A percentile compares a stretch with the other conserved stretches of the same genome.
These are phyloP conservation scores for Raddia distichophylla DNA, from an alignment of 176 grass and related monocot species.

Conservation along the genomic window DNA sequence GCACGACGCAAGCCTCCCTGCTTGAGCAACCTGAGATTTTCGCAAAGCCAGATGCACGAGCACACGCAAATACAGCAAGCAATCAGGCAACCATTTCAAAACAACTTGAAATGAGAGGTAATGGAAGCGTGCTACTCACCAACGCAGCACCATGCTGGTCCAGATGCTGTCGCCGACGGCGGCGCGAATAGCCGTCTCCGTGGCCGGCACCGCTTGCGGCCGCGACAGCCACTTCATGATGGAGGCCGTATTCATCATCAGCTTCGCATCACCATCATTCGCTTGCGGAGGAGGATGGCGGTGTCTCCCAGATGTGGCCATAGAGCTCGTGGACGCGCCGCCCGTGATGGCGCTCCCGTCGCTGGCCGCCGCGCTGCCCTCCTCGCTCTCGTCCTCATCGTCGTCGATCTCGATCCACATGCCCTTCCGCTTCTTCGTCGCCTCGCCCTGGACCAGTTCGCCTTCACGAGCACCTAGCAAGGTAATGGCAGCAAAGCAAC, in stretches of 20 bases:
- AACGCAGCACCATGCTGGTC: constrained; percentile 57
- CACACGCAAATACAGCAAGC: neutral
- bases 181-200: constrained; percentile 50
- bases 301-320: constrained; percentile 46
- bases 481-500: too few species aligned
- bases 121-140: constrained; percentile 22
- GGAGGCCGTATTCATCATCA: constrained; percentile 1
- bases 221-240: constrained; percentile 50
- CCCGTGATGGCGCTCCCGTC: constrained; percentile 52
- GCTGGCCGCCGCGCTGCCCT: constrained; percentile 44
- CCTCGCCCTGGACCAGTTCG: constrained; percentile 29
- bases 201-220: constrained; percentile 25
- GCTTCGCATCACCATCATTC: neutral
- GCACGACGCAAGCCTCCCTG: constrained; percentile 41
- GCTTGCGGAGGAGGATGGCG: neutral
- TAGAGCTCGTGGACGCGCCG: constrained; percentile 44
- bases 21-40: constrained; percentile 45
- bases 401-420: constrained; percentile 44
- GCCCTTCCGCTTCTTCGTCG: constrained; percentile 49
- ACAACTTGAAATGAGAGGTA: neutral
- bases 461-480: constrained; percentile 42
- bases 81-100: constrained; percentile 12
- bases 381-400: constrained; percentile 28
- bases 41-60: neutral
- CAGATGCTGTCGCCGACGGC: constrained; percentile 42